These are phyloP conservation scores for Luvunga scandens DNA, from an alignment of 345 rosid species.

Conservation along the genomic window DNA sequence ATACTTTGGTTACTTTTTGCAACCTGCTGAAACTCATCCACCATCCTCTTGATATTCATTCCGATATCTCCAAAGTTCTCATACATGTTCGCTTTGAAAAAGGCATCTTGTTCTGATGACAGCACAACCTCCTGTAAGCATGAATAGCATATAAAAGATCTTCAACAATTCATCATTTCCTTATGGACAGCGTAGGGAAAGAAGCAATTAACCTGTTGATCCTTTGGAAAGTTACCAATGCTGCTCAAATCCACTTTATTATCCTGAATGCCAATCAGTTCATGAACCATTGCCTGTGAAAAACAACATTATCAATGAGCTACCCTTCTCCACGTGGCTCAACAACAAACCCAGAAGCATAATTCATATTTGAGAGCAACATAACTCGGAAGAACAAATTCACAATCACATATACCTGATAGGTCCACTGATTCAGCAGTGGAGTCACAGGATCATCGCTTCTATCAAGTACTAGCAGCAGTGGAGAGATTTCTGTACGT, in stretches of 20 bases:
- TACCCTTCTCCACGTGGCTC: slow-evolving; percentile 12
- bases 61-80: slow-evolving; percentile 99
- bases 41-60: slow-evolving; percentile 95
- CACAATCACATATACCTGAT: slow-evolving; percentile 57
- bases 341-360: slow-evolving; percentile 15
- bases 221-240: slow-evolving; percentile 63
- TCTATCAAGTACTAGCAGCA: slow-evolving; percentile 81
- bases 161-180: neutral
- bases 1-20: slow-evolving; percentile 94
- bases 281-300: slow-evolving; percentile 94
- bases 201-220: slow-evolving; percentile 67
- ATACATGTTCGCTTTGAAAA: slow-evolving; percentile 85
- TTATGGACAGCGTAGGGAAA: neutral
- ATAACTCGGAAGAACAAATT: slow-evolving; percentile 10
- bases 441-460: slow-evolving; percentile 98
- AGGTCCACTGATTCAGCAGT: slow-evolving; percentile 95
- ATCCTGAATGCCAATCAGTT: slow-evolving; percentile 85
- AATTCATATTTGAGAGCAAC: slow-evolving; percentile 10
- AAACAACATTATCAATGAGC: slow-evolving; percentile 22
- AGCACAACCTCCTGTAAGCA: slow-evolving; percentile 81
- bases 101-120: slow-evolving; percentile 91
- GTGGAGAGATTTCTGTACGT: slow-evolving; percentile 83
- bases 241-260: slow-evolving; percentile 88
- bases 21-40: slow-evolving; percentile 96
- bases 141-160: slow-evolving; percentile 14